Evolutionary conservation across 345 rosid genomes (phyloP).

Genomic region (Hevea brasiliensis): DNA sequence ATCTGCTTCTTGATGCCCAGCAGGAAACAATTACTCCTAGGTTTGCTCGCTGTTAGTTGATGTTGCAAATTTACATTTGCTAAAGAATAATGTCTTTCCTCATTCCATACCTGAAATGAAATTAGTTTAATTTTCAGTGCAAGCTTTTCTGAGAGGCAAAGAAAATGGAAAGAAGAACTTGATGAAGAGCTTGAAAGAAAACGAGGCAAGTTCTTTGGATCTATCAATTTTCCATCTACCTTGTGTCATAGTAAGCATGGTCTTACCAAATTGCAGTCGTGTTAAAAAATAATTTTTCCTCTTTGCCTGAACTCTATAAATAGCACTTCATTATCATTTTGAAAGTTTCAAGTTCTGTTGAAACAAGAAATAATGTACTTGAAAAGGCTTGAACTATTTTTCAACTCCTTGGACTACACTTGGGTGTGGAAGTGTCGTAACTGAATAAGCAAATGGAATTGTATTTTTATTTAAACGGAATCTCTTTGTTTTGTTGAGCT

Average conservation of each 20-base stretch:
- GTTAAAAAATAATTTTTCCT: background rate
- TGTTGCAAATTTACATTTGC: background rate
- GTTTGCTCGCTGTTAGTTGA: background rate
- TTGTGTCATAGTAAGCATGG: conserved; percentile 4
- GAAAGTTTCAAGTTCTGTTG: too few relatives aligned
- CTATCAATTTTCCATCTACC: conserved; percentile 1
- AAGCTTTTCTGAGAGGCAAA: conserved; percentile 30
- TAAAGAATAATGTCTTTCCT: background rate
- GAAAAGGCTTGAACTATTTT: background rate
- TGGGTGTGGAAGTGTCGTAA: background rate
- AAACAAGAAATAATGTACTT: too few relatives aligned
- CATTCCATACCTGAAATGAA: conserved; percentile 15
- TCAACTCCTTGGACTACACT: conserved; percentile 1
- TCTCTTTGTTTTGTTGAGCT: too few relatives aligned
- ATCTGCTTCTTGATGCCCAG: conserved; percentile 13
- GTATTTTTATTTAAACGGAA: too few relatives aligned
- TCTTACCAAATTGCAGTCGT: background rate
- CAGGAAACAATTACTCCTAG: conserved; percentile 21
- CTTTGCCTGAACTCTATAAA: background rate
- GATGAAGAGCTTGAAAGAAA: conserved; percentile 33
- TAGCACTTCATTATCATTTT: background rate
- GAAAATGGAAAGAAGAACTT: conserved; percentile 38
- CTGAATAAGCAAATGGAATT: too few relatives aligned
- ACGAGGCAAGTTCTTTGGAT: conserved; percentile 24
- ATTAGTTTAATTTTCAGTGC: conserved; percentile 20